Conservation (phyloP, 805 yeast species). For the Cyberlindnera samutprakarnensis region DNA sequence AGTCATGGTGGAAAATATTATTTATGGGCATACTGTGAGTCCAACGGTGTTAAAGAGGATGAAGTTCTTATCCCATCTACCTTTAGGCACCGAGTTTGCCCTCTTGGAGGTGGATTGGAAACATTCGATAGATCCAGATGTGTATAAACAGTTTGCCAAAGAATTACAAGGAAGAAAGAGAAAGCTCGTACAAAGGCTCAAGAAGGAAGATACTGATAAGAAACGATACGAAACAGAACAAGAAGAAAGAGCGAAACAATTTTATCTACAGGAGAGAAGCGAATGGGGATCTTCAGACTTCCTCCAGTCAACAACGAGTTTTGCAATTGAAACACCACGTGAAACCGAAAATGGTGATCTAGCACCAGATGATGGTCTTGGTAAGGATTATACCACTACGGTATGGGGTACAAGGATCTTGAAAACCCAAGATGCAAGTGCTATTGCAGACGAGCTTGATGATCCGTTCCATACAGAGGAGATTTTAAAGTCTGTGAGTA, state of each 20-base stretch:
- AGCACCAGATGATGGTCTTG: constrained; percentile 8
- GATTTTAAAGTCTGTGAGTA: too few species aligned
- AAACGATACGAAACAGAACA: constrained; percentile 47
- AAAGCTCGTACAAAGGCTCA: constrained; percentile 37
- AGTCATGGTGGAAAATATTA: constrained; percentile 62
- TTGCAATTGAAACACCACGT: constrained; percentile 24
- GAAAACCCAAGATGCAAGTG: constrained; percentile 22
- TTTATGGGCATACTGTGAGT: constrained; percentile 54
- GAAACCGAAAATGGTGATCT: constrained; percentile 1
- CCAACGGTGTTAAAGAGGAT: constrained; percentile 49
- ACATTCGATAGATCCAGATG: constrained; percentile 35
- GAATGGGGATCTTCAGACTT: constrained; percentile 30
- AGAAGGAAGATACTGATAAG: constrained; percentile 55
- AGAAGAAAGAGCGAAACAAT: constrained; percentile 50
- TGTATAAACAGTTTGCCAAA: constrained; percentile 38
- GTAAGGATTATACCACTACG: constrained; percentile 37
- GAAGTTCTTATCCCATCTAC: constrained; percentile 76
- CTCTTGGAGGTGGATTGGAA: constrained; percentile 84
- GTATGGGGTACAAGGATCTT: constrained; percentile 66
- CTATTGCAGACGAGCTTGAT: constrained; percentile 24
- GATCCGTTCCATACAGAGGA: constrained; percentile 17
- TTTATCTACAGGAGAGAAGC: constrained; percentile 49
- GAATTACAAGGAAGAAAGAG: constrained; percentile 55
- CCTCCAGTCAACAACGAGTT: constrained; percentile 1
- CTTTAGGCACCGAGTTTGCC: constrained; percentile 78